Evolutionary conservation across 1,139 yeast species (phyloP).

Genomic region (Diutina mesorugosa): DNA sequence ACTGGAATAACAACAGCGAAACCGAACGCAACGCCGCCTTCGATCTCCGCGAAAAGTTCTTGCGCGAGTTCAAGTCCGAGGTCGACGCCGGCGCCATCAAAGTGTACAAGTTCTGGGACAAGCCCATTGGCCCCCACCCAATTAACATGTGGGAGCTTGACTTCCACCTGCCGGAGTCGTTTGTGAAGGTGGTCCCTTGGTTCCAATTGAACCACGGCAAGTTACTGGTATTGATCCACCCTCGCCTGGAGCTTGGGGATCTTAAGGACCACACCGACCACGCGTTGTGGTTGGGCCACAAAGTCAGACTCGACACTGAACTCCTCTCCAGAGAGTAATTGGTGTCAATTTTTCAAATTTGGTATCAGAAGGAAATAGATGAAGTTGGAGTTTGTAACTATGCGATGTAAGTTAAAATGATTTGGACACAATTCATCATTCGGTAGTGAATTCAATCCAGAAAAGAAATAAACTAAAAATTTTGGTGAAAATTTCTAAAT

Average conservation of each 20-base stretch:
- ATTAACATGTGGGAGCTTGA: slow-evolving; percentile 31
- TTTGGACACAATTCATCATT: no score
- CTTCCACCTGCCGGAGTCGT: slow-evolving; percentile 2
- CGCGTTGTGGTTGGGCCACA: slow-evolving; percentile 43
- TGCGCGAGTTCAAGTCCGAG: slow-evolving; percentile 31
- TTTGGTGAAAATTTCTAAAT: neutral
- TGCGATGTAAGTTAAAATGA: neutral
- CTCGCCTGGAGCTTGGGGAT: slow-evolving; percentile 29
- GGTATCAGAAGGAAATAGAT: neutral
- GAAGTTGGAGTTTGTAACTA: neutral
- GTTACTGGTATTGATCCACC: slow-evolving; percentile 42
- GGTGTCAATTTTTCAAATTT: neutral
- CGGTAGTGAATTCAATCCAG: neutral
- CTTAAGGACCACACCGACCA: slow-evolving; percentile 35
- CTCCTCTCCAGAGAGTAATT: neutral
- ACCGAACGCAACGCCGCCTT: slow-evolving; percentile 22
- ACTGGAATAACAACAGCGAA: slow-evolving; percentile 29
- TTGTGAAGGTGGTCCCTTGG: neutral
- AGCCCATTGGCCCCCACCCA: slow-evolving; percentile 49
- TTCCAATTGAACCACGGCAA: slow-evolving; percentile 36
- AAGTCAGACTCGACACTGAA: slow-evolving; percentile 1
- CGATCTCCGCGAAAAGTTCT: slow-evolving; percentile 27
- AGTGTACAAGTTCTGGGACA: slow-evolving; percentile 34
- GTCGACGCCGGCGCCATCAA: slow-evolving; percentile 29
- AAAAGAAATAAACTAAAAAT: no score